Base-by-base conservation (phyloP, 805 yeast species). In the Debaryomyces castellii region DNA sequence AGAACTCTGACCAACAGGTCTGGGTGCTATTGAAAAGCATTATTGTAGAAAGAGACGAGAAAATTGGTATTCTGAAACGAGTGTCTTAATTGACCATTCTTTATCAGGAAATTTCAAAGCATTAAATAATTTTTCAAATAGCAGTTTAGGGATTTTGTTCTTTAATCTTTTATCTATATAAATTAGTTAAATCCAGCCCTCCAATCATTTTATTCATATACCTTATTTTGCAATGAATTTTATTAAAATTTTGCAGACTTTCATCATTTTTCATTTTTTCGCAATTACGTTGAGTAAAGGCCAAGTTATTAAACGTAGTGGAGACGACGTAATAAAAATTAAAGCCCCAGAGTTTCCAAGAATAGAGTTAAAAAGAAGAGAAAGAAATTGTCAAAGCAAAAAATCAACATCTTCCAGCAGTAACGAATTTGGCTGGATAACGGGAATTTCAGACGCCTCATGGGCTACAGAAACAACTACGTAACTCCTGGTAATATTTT, bases 391-490 rank as follows among this genome's bases (percentile, higher is more conserved):
- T 22, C 10, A 23, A 5, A 14, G 35, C 8, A 44, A 35, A 35
- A 14, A 39, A 12, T 16, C 41, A 11, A 16, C 35, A 6, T 33
- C 47, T 5, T 21, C 39, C 11, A n/a, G 16, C 10, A 25, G 28
- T 21, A 18, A 21, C 14, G 40, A 36, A 2, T 7, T 16, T 22
- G 16, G 6, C 4, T n/a, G 18, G 18, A 34, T 36, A 9, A 36
- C 40, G 6, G 28, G 7, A 7, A 11, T 24, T 25, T 36, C 45
- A 18, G 35, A 22, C n/a, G n/a, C n/a, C 3, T 24, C 45, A 6
- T 41, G 36, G 24, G 28, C 45, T 36, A 42, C 45, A n/a, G 45
- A 42, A 36, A 42, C 45, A 5, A 42, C 45, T 3, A 41, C 45
- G 10, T 35, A 18, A 27, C 20, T 12, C 12, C 20, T 9, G 14